Evolutionary conservation across 2,329 filamentous ascomycete species (phyloP).

Genomic region (Fusarium ambrosium): DNA sequence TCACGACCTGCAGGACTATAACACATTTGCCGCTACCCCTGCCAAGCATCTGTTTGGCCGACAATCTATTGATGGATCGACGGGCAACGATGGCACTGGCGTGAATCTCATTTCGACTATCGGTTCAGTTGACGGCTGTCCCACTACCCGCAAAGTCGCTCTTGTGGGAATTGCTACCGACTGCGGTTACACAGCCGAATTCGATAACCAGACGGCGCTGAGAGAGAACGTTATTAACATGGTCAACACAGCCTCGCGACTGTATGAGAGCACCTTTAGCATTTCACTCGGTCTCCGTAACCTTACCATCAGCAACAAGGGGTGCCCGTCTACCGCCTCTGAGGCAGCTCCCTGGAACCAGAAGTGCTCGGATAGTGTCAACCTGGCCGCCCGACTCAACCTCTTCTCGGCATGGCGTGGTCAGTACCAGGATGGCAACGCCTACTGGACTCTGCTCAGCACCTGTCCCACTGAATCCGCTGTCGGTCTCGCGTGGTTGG

Average conservation of each 20-base stretch:
- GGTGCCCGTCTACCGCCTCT: slow-evolving; percentile 79
- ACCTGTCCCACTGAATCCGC: slow-evolving; percentile 86
- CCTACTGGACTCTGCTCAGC: slow-evolving; percentile 92
- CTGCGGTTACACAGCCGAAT: slow-evolving; percentile 84
- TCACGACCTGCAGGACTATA: slow-evolving; percentile 63
- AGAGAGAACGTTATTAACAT: slow-evolving; percentile 82
- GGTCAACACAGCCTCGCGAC: slow-evolving; percentile 87
- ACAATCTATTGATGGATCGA: slow-evolving; percentile 74
- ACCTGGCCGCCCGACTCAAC: slow-evolving; percentile 84
- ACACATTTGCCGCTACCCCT: slow-evolving; percentile 71
- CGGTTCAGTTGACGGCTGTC: slow-evolving; percentile 86
- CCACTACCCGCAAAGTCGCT: slow-evolving; percentile 89
- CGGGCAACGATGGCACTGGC: slow-evolving; percentile 77
- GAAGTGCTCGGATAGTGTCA: slow-evolving; percentile 72
- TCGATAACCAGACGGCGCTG: slow-evolving; percentile 73
- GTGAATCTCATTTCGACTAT: slow-evolving; percentile 85
- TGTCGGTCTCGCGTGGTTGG: slow-evolving; percentile 93
- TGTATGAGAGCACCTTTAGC: slow-evolving; percentile 94
- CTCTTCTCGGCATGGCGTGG: slow-evolving; percentile 92
- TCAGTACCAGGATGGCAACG: slow-evolving; percentile 80
- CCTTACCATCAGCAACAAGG: slow-evolving; percentile 79
- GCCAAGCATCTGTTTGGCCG: slow-evolving; percentile 78
- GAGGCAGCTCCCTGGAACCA: slow-evolving; percentile 86
- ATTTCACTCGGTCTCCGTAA: slow-evolving; percentile 93
- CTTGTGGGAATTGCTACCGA: slow-evolving; percentile 93